These are phyloP conservation scores for Pharus latifolius DNA, from an alignment of 176 grass and related monocot genomes.

Conservation along the genomic window DNA sequence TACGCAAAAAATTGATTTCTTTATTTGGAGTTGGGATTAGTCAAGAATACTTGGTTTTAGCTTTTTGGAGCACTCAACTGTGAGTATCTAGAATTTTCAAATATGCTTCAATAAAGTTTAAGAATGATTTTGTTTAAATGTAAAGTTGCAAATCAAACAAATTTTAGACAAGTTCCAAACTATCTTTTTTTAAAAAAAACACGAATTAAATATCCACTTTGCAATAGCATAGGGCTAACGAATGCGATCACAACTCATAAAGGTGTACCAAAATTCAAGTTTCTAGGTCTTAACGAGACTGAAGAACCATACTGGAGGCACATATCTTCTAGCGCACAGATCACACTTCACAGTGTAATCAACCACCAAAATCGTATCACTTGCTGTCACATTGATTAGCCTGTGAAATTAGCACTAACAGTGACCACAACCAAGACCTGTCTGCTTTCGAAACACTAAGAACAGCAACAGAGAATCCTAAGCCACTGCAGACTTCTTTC, in stretches of 20 bases:
- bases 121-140: no score
- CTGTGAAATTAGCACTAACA: neutral
- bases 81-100: no score
- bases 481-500: neutral
- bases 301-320: neutral
- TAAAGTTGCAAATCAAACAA: no score
- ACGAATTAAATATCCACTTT: no score
- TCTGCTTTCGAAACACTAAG: neutral
- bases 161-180: no score
- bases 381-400: neutral
- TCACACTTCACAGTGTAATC: neutral
- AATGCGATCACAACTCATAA: neutral
- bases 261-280: neutral
- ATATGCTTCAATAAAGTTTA: no score
- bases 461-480: neutral
- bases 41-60: no score
- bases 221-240: no score
- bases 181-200: no score
- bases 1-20: no score
- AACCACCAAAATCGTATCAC: neutral
- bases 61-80: no score
- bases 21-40: no score
- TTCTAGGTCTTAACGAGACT: neutral
- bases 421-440: neutral
- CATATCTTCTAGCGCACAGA: neutral